Evolutionary conservation across 2,329 filamentous ascomycete species (phyloP).

Genomic region (Epichloe coenophiala): DNA sequence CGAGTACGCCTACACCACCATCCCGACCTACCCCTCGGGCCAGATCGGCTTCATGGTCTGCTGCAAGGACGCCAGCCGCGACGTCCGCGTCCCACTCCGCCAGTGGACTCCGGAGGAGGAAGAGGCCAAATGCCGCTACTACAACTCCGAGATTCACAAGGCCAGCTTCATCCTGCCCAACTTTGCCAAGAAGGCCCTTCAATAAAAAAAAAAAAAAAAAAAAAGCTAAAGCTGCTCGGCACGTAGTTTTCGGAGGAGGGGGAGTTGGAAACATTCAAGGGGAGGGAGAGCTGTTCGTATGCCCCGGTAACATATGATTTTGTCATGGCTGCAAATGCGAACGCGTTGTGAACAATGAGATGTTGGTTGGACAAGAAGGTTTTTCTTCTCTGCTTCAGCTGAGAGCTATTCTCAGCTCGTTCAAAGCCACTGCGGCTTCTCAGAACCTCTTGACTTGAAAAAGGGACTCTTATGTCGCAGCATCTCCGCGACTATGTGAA

Average conservation of each 20-base stretch:
- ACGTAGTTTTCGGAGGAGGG: not conserved
- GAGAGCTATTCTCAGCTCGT: not conserved
- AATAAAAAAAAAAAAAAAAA: too few species aligned
- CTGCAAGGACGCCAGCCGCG: conserved; percentile 77
- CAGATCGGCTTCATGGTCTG: conserved; percentile 99
- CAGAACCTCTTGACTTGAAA: not conserved
- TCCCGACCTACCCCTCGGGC: conserved; percentile 95
- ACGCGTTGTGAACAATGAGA: not conserved
- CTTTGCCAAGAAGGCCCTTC: conserved; percentile 70
- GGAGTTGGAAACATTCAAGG: not conserved
- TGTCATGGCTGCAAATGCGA: not conserved
- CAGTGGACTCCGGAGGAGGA: conserved; percentile 78
- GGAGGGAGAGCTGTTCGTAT: not conserved
- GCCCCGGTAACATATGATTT: not conserved
- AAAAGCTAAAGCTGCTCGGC: not conserved
- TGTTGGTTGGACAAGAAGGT: not conserved
- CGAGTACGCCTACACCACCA: conserved; percentile 98
- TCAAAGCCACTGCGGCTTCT: not conserved
- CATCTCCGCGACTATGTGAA: not conserved
- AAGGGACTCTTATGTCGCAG: not conserved
- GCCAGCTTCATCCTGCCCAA: conserved; percentile 86
- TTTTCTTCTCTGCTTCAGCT: not conserved
- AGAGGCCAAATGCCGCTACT: conserved; percentile 87
- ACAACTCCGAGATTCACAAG: conserved; percentile 93
- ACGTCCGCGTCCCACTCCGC: conserved; percentile 77